Conservation (phyloP, 495 filamentous ascomycete species). For the Penicillium fimorum region DNA sequence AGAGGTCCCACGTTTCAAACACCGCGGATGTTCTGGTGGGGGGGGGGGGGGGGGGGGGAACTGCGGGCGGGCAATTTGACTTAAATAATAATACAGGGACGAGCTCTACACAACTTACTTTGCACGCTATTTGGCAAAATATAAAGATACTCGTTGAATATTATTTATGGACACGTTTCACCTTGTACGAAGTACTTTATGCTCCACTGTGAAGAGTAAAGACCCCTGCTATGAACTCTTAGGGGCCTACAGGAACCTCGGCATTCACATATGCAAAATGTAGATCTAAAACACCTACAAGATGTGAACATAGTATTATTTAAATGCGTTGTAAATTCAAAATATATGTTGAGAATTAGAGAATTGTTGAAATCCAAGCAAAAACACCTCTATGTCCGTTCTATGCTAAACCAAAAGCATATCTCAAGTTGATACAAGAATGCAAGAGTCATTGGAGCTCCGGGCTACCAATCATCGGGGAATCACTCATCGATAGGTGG, state of each 20-base stretch:
- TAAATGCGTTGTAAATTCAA: conserved; percentile 10
- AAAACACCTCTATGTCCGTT: conserved; percentile 26
- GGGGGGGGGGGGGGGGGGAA: too few species aligned
- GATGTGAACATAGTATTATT: not conserved
- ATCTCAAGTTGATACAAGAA: conserved; percentile 35
- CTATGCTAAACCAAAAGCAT: conserved; percentile 17
- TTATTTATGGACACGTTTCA: not conserved
- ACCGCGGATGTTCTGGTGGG: conserved; percentile 19
- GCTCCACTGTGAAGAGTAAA: not conserved
- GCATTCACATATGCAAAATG: not conserved
- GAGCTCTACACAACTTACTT: not conserved
- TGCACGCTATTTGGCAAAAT: not conserved
- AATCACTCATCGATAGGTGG: conserved; percentile 26
- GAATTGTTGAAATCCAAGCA: conserved; percentile 33
- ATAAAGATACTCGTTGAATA: not conserved
- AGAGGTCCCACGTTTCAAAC: conserved; percentile 36
- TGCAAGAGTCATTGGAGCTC: conserved; percentile 17
- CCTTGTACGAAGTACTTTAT: not conserved
- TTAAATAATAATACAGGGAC: not conserved
- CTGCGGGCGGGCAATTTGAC: not conserved
- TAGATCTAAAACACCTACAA: not conserved
- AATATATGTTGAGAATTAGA: conserved; percentile 16
- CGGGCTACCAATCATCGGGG: conserved; percentile 12
- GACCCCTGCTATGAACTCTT: not conserved
- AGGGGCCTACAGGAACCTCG: not conserved